phyloP scores from a whole-genome alignment of 2,329 filamentous ascomycete species.

The Dothistroma septosporum region DNA sequence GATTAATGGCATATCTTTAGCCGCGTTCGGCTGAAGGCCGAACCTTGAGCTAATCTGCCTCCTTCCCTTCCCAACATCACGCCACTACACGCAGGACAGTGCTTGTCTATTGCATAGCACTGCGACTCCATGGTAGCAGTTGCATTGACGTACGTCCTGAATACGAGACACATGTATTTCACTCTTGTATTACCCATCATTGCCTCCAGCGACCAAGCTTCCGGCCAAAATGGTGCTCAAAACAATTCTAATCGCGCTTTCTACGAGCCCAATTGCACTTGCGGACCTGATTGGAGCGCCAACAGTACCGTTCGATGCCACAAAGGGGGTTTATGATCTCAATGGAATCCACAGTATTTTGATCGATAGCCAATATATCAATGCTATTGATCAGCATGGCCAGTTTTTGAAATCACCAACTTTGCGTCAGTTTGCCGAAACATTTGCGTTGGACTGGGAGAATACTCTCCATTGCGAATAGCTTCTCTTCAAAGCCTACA shows the following conservation, averaged over 20 bases:
- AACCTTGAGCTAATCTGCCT: constrained; percentile 1
- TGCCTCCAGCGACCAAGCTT: neutral
- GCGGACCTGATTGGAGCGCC: constrained; percentile 16
- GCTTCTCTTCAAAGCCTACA: neutral
- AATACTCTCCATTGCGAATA: constrained; percentile 10
- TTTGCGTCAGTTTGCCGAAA: constrained; percentile 45
- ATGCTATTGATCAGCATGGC: constrained; percentile 43
- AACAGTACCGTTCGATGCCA: constrained; percentile 14
- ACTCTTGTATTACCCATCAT: neutral
- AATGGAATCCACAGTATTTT: constrained; percentile 33
- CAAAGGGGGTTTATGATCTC: constrained; percentile 1
- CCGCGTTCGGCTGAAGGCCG: constrained; percentile 1
- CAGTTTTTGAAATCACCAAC: constrained; percentile 52
- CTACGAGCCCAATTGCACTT: neutral
- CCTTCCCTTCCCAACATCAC: constrained; percentile 12
- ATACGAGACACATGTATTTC: neutral
- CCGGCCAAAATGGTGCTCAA: constrained; percentile 2
- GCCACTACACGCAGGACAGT: constrained; percentile 12
- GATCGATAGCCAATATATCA: constrained; percentile 43
- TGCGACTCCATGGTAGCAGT: constrained; percentile 4
- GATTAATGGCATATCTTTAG: neutral
- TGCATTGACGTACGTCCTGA: neutral
- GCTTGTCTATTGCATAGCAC: constrained; percentile 1
- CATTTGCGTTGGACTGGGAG: constrained; percentile 42
- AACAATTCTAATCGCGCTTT: neutral